These are phyloP conservation scores for Melampsora larici-populina DNA, from an alignment of 1,284 basidiomycete species.

Conservation along the genomic window DNA sequence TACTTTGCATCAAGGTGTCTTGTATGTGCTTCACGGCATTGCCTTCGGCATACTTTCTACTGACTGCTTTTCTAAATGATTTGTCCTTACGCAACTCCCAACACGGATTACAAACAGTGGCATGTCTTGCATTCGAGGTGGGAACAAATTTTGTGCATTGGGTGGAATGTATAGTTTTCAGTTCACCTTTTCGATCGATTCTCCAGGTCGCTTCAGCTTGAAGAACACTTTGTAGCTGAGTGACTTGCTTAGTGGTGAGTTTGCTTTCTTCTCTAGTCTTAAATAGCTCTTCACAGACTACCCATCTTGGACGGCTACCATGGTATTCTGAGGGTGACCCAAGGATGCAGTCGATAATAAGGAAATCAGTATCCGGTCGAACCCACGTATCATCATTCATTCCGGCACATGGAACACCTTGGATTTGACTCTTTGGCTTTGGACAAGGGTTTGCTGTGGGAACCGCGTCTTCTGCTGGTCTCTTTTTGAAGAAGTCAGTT, in stretches of 20 bases:
- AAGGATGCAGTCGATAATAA: slow-evolving; percentile 3
- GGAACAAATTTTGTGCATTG: not conserved
- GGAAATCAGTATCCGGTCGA: not conserved
- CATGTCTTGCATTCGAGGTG: not conserved
- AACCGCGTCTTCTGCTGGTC: no score
- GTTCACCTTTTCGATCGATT: not conserved
- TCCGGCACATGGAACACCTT: not conserved
- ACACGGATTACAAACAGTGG: not conserved
- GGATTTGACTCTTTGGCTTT: no score
- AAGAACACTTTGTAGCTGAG: no score
- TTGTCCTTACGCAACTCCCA: not conserved
- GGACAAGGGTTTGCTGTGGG: no score
- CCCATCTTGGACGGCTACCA: slow-evolving; percentile 2
- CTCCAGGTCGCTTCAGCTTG: not conserved
- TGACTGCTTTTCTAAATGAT: not conserved
- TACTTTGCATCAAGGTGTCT: not conserved
- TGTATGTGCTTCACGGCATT: not conserved
- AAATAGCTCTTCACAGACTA: not conserved
- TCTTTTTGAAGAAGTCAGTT: no score
- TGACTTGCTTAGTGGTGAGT: not conserved
- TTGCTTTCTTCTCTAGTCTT: not conserved
- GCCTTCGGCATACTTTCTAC: not conserved
- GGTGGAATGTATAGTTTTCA: slow-evolving; percentile 9
- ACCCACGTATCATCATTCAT: slow-evolving; percentile 1
- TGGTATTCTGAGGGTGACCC: slow-evolving; percentile 2